Conservation (phyloP, 441 rosid genomes). For the Capsella rubella region DNA sequence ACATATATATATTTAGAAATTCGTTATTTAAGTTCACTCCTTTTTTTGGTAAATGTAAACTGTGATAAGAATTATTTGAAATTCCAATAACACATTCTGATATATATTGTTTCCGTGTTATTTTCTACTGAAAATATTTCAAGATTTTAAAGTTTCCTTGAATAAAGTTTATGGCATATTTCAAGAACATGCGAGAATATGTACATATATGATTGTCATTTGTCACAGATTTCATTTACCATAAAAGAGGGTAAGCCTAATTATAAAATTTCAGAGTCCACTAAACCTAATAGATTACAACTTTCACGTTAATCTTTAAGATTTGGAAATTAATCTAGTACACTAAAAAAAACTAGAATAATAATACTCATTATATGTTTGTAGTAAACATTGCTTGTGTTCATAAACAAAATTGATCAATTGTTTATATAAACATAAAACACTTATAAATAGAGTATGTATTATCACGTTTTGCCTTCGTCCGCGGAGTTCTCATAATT, state of each 20-base stretch:
- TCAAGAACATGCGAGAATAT: not conserved
- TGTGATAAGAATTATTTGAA: not conserved
- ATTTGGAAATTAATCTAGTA: too few species aligned
- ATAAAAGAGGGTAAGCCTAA: not conserved
- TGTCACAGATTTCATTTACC: not conserved
- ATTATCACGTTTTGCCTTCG: too few species aligned
- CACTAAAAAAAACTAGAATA: too few species aligned
- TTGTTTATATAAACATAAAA: too few species aligned
- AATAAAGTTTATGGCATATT: not conserved
- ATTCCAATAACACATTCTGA: not conserved
- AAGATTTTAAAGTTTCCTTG: not conserved
- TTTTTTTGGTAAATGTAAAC: constrained; percentile 15
- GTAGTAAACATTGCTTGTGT: too few species aligned
- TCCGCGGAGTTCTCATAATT: too few species aligned
- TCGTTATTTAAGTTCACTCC: not conserved
- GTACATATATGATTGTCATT: not conserved
- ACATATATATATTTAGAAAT: too few species aligned
- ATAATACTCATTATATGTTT: too few species aligned
- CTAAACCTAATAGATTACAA: not conserved
- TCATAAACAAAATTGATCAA: too few species aligned
- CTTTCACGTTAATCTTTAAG: too few species aligned
- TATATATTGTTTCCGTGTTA: not conserved
- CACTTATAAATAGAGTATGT: too few species aligned
- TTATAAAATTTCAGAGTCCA: not conserved
- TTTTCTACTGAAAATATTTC: not conserved